Evolutionary conservation across 1,284 basidiomycete species (phyloP).

Genomic region (Ceratobasidium sp.): DNA sequence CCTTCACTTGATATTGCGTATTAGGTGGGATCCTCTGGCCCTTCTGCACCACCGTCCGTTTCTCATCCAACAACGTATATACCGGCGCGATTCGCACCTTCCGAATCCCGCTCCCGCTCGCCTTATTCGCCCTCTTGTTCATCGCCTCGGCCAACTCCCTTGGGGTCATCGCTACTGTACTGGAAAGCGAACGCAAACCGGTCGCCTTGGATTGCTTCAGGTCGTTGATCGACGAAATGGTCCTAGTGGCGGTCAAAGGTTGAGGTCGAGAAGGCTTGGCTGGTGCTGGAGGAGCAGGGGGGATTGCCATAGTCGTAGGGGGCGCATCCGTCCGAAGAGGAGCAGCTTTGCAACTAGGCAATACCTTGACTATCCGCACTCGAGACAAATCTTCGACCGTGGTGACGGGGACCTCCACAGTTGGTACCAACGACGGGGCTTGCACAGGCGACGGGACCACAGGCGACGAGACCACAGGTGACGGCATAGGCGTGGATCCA

Average conservation of each 20-base stretch:
- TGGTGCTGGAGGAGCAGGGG: no score
- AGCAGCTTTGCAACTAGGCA: not conserved
- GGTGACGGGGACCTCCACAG: not conserved
- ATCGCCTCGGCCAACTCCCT: not conserved
- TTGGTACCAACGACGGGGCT: not conserved
- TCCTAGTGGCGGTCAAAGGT: not conserved
- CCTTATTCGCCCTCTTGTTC: not conserved
- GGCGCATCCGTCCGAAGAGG: not conserved
- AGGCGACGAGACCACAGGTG: not conserved
- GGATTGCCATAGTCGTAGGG: not conserved
- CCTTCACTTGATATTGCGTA: constrained; percentile 7
- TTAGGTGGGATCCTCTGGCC: constrained; percentile 10
- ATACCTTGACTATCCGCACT: not conserved
- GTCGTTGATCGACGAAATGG: not conserved
- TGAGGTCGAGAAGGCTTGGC: not conserved
- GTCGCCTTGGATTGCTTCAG: not conserved
- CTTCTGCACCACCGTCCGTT: constrained; percentile 15
- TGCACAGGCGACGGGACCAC: not conserved
- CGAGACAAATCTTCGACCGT: not conserved
- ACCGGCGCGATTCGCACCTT: not conserved
- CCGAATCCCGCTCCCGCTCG: not conserved
- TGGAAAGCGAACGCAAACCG: not conserved
- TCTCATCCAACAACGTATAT: not conserved
- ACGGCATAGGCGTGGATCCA: not conserved
- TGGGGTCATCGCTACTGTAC: not conserved